phyloP scores from a whole-genome alignment of 1,284 basidiomycete species.

The Fomitopsis schrenkii region DNA sequence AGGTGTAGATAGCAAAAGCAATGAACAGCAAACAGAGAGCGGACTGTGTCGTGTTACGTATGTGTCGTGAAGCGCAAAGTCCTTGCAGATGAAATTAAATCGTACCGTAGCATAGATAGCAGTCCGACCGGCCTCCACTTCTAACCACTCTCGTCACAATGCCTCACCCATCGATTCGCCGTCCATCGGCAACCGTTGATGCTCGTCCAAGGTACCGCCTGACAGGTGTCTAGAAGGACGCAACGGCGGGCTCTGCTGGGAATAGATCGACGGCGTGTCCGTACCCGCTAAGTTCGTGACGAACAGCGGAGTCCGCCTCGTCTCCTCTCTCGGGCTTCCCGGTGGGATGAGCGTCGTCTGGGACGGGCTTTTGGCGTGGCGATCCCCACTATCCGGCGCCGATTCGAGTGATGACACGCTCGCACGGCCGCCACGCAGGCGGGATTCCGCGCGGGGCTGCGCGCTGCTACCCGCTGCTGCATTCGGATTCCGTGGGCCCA shows the following conservation, averaged over 20 bases:
- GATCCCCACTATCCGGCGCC: background rate
- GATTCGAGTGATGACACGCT: slow-evolving; percentile 14
- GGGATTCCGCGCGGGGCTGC: slow-evolving; percentile 1
- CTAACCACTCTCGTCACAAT: background rate
- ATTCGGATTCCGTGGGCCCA: slow-evolving; percentile 34
- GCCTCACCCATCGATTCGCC: slow-evolving; percentile 8
- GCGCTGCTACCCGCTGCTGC: background rate
- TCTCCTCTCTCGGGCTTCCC: slow-evolving; percentile 12
- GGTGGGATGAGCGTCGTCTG: slow-evolving; percentile 15
- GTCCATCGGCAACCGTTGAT: background rate
- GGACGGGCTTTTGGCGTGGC: slow-evolving; percentile 16
- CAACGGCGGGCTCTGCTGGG: slow-evolving; percentile 12
- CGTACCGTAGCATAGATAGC: background rate
- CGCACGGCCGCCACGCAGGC: slow-evolving; percentile 3
- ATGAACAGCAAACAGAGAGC: too few species aligned
- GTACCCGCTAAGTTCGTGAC: slow-evolving; percentile 22
- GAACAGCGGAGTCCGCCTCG: slow-evolving; percentile 16
- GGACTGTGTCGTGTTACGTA: too few species aligned
- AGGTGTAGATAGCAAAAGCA: too few species aligned
- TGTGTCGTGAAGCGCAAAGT: too few species aligned
- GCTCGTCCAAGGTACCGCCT: background rate
- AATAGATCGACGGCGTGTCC: slow-evolving; percentile 15
- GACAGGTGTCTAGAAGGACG: slow-evolving; percentile 9
- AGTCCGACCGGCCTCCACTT: background rate
- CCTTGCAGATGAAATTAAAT: too few species aligned